Conservation (phyloP, 495 filamentous ascomycete genomes). For the Neurospora pannonica region DNA sequence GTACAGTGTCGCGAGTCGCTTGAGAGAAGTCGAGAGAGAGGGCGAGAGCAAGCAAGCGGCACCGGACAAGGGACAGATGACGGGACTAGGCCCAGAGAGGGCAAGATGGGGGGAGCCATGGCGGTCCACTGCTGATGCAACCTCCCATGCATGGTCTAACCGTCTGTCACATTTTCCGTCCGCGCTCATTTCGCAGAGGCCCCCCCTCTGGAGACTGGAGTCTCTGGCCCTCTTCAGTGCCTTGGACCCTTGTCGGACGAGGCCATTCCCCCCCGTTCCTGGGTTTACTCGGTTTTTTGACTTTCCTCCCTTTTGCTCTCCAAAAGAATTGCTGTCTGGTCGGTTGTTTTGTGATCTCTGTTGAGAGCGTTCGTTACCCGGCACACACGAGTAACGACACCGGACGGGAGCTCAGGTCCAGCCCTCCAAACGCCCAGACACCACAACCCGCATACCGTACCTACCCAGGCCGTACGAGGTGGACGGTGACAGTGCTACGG, state of each 20-base stretch:
- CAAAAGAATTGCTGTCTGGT: background rate
- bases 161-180: constrained; percentile 14
- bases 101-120: background rate
- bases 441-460: background rate
- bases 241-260: background rate
- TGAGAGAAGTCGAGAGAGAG: background rate
- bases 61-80: constrained; percentile 1
- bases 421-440: background rate
- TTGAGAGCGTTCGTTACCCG: background rate
- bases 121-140: constrained; percentile 17
- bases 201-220: background rate
- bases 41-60: background rate
- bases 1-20: background rate
- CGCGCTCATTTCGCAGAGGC: constrained; percentile 18
- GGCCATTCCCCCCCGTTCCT: background rate
- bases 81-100: constrained; percentile 1
- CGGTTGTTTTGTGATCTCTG: background rate
- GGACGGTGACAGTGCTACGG: constrained; percentile 2
- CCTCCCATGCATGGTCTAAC: constrained; percentile 10
- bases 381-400: background rate
- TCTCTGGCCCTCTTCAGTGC: background rate
- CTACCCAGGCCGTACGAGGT: background rate
- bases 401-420: background rate
- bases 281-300: background rate
- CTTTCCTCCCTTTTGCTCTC: background rate